Conservation (phyloP, 2,329 filamentous ascomycete genomes). For the Penicillium occitanis region DNA sequence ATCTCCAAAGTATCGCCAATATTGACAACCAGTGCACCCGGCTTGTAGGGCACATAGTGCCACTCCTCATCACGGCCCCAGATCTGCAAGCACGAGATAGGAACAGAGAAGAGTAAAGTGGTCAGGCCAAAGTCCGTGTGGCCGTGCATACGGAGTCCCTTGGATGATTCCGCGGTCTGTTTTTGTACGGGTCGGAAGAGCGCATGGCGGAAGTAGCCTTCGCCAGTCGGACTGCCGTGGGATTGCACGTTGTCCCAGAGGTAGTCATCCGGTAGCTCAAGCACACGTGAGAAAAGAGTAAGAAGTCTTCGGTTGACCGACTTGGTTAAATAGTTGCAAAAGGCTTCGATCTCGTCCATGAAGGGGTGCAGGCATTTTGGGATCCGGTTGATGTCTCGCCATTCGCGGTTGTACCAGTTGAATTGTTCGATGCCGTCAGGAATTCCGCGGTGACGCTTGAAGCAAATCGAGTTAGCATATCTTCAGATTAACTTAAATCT, state of each 20-base stretch:
- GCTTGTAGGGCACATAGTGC: conserved; percentile 47
- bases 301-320: conserved; percentile 49
- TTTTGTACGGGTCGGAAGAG: conserved; percentile 41
- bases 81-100: conserved; percentile 51
- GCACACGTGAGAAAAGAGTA: conserved; percentile 45
- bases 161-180: conserved; percentile 39
- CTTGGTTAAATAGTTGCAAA: conserved; percentile 50
- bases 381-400: conserved; percentile 42
- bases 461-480: background rate
- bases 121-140: conserved; percentile 53
- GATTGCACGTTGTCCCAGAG: conserved; percentile 48
- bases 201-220: conserved; percentile 51
- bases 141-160: conserved; percentile 44
- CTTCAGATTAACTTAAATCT: conserved; percentile 20
- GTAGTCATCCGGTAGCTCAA: conserved; percentile 48
- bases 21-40: conserved; percentile 52
- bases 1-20: conserved; percentile 50
- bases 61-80: conserved; percentile 48
- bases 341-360: conserved; percentile 52
- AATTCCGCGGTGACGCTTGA: conserved; percentile 43
- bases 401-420: conserved; percentile 54
- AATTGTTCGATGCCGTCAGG: conserved; percentile 56
- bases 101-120: conserved; percentile 50
- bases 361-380: conserved; percentile 51
- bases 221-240: conserved; percentile 45